Evolutionary conservation across 129 eudicot genomes (phyloP).

Genomic region (sunflower (Helianthus annuus)): HanXRQr2.0-SUNRISE NC_035443.2:159481969-159482468

Average conservation of each 20-base stretch:
- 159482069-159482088: conserved; percentile 85
- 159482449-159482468: conserved; percentile 13
- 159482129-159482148: too few species aligned
- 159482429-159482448: too few species aligned
- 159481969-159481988: background rate
- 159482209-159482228: background rate
- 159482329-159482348: too few species aligned
- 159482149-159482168: too few species aligned
- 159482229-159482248: background rate
- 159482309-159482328: background rate
- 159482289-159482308: background rate
- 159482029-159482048: background rate
- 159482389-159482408: conserved; percentile 27
- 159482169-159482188: too few species aligned
- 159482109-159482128: conserved; percentile 58
- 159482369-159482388: background rate
- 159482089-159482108: conserved; percentile 73
- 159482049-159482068: conserved; percentile 49
- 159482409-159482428: conserved; percentile 63
- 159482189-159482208: background rate
- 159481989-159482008: background rate
- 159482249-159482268: background rate
- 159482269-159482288: too few species aligned
- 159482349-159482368: too few species aligned
- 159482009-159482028: background rate